These are phyloP conservation scores for Pythium coloratum DNA, from an alignment of 352 stramenopile genomes.

Conservation along the genomic window DNA sequence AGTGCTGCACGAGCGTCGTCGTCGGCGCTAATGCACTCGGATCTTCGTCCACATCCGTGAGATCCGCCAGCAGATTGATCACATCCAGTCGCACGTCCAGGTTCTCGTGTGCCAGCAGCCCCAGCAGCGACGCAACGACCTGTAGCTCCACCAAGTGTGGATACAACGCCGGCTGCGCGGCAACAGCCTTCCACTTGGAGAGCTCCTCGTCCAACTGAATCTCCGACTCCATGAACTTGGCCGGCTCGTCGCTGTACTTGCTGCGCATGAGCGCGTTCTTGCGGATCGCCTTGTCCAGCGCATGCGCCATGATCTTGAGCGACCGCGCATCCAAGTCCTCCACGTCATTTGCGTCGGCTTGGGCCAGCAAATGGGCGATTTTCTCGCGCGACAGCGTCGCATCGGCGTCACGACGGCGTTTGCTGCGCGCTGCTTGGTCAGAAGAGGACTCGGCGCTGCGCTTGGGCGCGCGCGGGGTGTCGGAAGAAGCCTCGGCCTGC, in stretches of 20 bases:
- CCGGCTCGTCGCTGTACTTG: conserved; percentile 58
- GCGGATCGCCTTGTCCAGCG: conserved; percentile 62
- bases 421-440: conserved; percentile 2
- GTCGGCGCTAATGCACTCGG: conserved; percentile 35
- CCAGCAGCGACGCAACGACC: conserved; percentile 49
- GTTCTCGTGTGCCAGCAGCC: conserved; percentile 68
- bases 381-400: conserved; percentile 27
- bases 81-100: conserved; percentile 49
- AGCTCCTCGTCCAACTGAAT: conserved; percentile 47
- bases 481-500: conserved; percentile 2
- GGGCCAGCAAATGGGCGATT: conserved; percentile 48
- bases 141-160: conserved; percentile 41
- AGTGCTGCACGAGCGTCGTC: conserved; percentile 34
- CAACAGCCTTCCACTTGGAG: conserved; percentile 38
- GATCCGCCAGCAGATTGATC: conserved; percentile 42
- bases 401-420: conserved; percentile 13
- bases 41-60: conserved; percentile 53
- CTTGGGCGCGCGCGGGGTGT: conserved; percentile 2
- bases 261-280: conserved; percentile 59
- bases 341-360: conserved; percentile 43
- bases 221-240: conserved; percentile 74
- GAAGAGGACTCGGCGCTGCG: conserved; percentile 1
- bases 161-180: conserved; percentile 53
- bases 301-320: conserved; percentile 37
- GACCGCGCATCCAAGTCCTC: conserved; percentile 64